Conservation (phyloP, 176 grass and related monocot genomes). For the Eremochloa ophiuroides region DNA sequence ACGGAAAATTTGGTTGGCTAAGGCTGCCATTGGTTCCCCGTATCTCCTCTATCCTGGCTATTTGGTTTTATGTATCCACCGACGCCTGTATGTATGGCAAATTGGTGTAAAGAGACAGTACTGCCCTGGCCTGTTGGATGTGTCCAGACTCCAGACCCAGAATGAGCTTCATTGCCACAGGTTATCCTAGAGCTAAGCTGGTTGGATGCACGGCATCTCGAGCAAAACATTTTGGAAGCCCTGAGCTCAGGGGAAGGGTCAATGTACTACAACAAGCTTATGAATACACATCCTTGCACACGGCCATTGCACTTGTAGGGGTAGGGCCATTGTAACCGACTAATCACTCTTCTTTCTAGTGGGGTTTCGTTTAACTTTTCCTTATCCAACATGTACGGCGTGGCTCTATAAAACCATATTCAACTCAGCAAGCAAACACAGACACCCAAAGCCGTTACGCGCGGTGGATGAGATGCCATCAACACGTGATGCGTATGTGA, state of each 20-base stretch:
- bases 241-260: neutral
- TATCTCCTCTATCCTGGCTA: neutral
- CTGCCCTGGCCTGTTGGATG: too few species aligned
- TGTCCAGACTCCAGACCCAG: too few species aligned
- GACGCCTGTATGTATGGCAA: neutral
- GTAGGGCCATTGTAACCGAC: neutral
- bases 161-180: too few species aligned
- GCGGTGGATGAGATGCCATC: slow-evolving; percentile 17
- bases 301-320: neutral
- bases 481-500: too few species aligned
- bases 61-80: neutral
- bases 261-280: neutral
- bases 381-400: neutral
- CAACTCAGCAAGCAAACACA: neutral
- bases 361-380: too few species aligned
- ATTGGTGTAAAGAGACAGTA: neutral
- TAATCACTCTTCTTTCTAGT: neutral
- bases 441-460: neutral
- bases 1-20: neutral
- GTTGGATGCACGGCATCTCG: neutral
- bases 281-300: neutral
- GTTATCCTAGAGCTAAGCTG: too few species aligned
- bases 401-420: neutral
- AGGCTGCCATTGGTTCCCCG: neutral
- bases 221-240: neutral